Evolutionary conservation across 202 grass and related monocot genomes (phyloP), one percentile per base, ranked within the genome.

Genomic region (Eragrostis tef): DNA sequence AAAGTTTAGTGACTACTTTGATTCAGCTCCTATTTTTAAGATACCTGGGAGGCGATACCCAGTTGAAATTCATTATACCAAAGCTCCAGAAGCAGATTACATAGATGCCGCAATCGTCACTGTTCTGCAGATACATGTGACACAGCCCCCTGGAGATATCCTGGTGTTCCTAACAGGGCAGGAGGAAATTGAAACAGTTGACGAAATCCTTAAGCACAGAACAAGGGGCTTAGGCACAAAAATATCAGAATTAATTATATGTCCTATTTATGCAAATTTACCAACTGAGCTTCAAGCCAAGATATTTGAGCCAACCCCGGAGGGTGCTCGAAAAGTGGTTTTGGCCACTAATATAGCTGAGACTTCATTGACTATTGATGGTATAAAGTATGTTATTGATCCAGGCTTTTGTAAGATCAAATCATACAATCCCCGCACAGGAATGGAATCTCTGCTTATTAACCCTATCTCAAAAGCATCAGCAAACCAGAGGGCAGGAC

Each of bases 381-480:
- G 95, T 62, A 98, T 94, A 62, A 94, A 94, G 20, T 98, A 94
- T 88, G 95, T 98, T 43, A 79, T 94, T 20, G 95, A 98, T 87
- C 95, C 95, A 48, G 95, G 95, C 51, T 98, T 94, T 82, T 94
- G 88, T 73, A 98, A 98, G 71, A 93, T 98, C 49, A 98, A 94
- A 49, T 98, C 95, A 72, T 98, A 93, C 60, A 94, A 94, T 74
- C 95, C 95, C 29, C 88, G 95, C 20, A 98, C 92, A 3, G 92
- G 95, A 24, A 94, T 94, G 92, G 95, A 98, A 60, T 98, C 92
- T 73, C 82, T 98, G 31, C 80, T 93, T 76, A 80, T 94, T 54
- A 94, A 91, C 81, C 95, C 92, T 16, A 98, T 98, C 78, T 98
- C 95, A 52, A 98, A 93, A 77, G 95, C 94, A 67, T 98, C 92